Evolutionary conservation across 805 yeast species (phyloP).

Genomic region (Ogataea trehaloabstinens): DNA sequence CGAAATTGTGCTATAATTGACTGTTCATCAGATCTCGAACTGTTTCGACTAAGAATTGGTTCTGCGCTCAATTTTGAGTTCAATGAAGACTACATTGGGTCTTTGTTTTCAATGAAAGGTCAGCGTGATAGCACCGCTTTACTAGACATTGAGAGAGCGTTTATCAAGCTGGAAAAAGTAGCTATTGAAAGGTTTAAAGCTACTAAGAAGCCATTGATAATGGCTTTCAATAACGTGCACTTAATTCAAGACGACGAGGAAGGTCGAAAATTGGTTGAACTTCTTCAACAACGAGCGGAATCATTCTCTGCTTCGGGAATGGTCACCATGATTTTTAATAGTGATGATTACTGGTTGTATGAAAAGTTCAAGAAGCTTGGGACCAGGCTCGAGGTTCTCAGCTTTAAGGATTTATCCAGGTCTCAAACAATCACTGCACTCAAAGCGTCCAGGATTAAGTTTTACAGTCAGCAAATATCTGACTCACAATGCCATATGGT

Average conservation of each 20-base stretch:
- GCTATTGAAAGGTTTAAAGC: conserved; percentile 50
- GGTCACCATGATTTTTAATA: conserved; percentile 64
- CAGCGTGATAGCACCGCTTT: conserved; percentile 84
- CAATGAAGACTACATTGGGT: conserved; percentile 81
- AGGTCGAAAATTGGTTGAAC: conserved; percentile 66
- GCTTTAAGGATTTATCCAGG: conserved; percentile 61
- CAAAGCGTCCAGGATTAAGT: conserved; percentile 45
- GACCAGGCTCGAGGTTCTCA: conserved; percentile 70
- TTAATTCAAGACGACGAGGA: conserved; percentile 73
- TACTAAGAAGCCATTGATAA: conserved; percentile 54
- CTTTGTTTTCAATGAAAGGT: conserved; percentile 75
- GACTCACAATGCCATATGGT: conserved; percentile 38
- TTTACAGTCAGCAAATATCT: conserved; percentile 38
- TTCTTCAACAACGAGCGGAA: conserved; percentile 83
- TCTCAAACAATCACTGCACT: conserved; percentile 55
- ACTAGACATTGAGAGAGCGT: conserved; percentile 79
- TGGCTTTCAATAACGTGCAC: conserved; percentile 74
- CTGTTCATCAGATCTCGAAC: conserved; percentile 84
- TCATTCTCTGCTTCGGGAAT: conserved; percentile 69
- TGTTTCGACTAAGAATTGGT: conserved; percentile 73
- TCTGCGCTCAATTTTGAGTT: conserved; percentile 70
- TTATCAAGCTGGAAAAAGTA: conserved; percentile 69
- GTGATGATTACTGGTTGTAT: conserved; percentile 86
- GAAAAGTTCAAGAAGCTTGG: conserved; percentile 70
- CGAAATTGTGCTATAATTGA: conserved; percentile 67